Evolutionary conservation across 2,329 filamentous ascomycete species (phyloP).

Genomic region (Diaporthe humulicola): DNA sequence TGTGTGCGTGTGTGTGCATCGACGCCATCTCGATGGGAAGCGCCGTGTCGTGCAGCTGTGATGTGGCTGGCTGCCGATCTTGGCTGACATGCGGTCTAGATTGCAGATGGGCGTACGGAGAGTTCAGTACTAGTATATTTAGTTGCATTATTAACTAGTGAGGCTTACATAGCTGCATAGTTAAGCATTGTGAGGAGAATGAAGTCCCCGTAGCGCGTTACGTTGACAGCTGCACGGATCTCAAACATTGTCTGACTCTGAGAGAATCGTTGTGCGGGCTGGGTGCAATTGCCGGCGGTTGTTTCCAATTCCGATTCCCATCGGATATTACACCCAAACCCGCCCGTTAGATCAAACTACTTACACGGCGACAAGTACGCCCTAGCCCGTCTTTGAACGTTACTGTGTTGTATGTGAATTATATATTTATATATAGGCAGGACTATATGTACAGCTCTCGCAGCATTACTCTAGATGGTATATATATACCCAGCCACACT

Average conservation of each 20-base stretch:
- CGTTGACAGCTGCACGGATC: not conserved
- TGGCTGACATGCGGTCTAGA: constrained; percentile 5
- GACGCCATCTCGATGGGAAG: constrained; percentile 4
- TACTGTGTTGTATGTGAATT: not conserved
- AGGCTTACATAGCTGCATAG: not conserved
- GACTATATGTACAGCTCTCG: not conserved
- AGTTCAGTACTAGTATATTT: constrained; percentile 19
- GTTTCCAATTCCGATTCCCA: not conserved
- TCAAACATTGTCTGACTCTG: not conserved
- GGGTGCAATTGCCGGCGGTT: constrained; percentile 2
- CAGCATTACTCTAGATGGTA: not conserved
- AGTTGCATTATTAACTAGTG: constrained; percentile 11
- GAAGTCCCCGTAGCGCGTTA: constrained; percentile 6
- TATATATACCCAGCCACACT: not conserved
- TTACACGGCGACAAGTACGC: not conserved
- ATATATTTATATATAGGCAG: not conserved
- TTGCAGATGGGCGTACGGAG: not conserved
- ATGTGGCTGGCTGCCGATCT: constrained; percentile 6
- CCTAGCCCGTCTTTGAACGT: not conserved
- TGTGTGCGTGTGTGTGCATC: not conserved
- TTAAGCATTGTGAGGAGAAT: not conserved
- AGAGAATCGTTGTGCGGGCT: not conserved
- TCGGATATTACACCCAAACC: constrained; percentile 7
- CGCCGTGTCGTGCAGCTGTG: not conserved
- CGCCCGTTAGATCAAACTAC: not conserved